Evolutionary conservation across 257 asterid genomes (phyloP).

Genomic region (Solanum appendiculatum): DNA sequence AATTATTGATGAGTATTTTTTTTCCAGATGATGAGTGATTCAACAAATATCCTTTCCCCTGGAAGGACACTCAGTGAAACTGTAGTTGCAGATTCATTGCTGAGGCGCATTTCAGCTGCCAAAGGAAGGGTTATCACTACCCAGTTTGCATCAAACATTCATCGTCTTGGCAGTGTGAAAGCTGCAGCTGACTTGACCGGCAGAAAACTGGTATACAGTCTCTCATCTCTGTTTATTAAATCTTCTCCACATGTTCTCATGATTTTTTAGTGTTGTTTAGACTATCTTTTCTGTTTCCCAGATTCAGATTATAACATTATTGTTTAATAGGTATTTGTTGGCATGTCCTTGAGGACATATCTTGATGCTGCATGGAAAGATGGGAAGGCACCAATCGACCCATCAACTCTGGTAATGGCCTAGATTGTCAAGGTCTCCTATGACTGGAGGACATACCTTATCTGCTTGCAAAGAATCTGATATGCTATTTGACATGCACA

Average conservation of each 20-base stretch:
- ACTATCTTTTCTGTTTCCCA: not conserved
- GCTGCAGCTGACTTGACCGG: constrained; percentile 99
- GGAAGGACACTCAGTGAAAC: constrained; percentile 95
- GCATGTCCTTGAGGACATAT: constrained; percentile 97
- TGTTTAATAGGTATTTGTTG: constrained; percentile 76
- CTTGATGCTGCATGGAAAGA: constrained; percentile 99
- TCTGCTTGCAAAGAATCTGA: not conserved
- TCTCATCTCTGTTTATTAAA: not conserved
- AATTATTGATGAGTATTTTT: not conserved
- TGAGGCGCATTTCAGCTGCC: constrained; percentile 78
- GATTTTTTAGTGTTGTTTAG: not conserved
- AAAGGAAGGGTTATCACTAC: constrained; percentile 91
- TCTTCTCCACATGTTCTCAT: not conserved
- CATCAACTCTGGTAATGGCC: constrained; percentile 86
- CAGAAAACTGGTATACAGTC: constrained; percentile 72
- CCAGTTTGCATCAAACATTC: constrained; percentile 96
- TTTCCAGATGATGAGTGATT: constrained; percentile 98
- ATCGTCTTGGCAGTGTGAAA: constrained; percentile 96
- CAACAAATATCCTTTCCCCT: constrained; percentile 93
- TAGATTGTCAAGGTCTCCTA: not conserved
- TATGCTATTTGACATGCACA: not conserved
- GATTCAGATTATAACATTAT: constrained; percentile 4
- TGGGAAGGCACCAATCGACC: constrained; percentile 98
- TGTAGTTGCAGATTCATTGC: constrained; percentile 82
- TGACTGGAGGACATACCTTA: not conserved